Base-by-base conservation (phyloP, 208 protist species). In the Giardia duodenalis region DNA sequence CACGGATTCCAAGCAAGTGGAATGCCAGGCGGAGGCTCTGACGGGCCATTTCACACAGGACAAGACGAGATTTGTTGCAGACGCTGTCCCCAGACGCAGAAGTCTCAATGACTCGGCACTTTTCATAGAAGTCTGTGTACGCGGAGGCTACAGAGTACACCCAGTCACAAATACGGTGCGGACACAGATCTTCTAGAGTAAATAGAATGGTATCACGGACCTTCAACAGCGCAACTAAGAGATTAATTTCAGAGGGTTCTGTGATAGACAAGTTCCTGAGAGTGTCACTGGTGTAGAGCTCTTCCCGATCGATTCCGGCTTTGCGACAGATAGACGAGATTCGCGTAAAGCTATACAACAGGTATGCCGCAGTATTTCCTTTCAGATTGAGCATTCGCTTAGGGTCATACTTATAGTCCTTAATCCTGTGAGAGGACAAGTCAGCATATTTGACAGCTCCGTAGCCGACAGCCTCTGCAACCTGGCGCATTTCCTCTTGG, bases 371-470 rank as follows among this genome's bases (percentile, higher is more conserved):
- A 22, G 97, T 99, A 94, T 99, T 99, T 92, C 98, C 98, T 46
- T 96, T 96, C 93, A 98, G 94, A 86, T 96, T 95, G 46, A 98
- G 96, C 97, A 98, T 98, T 92, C 97, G 97, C 57, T 98, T 97
- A 93, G 96, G 98, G 93, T 94, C 96, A 94, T 99, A 99, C 48
- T 95, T 93, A 95, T 98, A 98, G 95, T 98, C 96, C 87, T 94
- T 96, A 3, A 95, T 95, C 92, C 97, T 96, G 90, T 95, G 97
- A 96, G 92, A 93, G 44, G 67, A 90, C 43, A 99, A 95, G 94
- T 99, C 98, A 93, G 96, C 98, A 95, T 99, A 99, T 95, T 98
- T 98, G 93, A 99, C 95, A 45, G 97, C 96, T 87, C 96, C 96
- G 92, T 98, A 95, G 22, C 97, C 97, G 57, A 99, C 96, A 46